These are phyloP conservation scores for Trypanosoma melophagium DNA, from an alignment of 208 protist genomes.

Conservation along the genomic window DNA sequence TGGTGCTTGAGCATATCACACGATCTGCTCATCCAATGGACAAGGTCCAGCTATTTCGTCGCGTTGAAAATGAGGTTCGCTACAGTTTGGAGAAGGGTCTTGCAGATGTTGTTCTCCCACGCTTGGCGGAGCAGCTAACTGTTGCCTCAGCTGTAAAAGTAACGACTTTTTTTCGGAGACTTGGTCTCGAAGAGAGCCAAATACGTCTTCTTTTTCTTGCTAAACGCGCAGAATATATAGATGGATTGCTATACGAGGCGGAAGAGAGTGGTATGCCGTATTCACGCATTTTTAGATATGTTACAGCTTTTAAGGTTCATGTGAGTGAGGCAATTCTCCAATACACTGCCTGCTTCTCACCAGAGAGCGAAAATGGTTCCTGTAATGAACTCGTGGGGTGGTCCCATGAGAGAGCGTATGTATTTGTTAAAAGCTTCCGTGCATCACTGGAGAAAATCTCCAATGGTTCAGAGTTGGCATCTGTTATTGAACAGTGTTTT, in stretches of 20 bases:
- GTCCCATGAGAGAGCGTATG: constrained; percentile 50
- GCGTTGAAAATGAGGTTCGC: constrained; percentile 23
- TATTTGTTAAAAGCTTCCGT: constrained; percentile 47
- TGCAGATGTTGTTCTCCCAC: constrained; percentile 51
- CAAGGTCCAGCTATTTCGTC: constrained; percentile 27
- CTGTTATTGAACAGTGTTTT: constrained; percentile 72
- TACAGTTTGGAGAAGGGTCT: constrained; percentile 40
- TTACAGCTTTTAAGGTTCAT: constrained; percentile 78
- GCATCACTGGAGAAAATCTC: constrained; percentile 46
- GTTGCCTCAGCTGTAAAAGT: constrained; percentile 69
- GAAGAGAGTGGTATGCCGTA: constrained; percentile 44
- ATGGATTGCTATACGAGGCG: constrained; percentile 44
- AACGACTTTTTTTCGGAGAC: constrained; percentile 54
- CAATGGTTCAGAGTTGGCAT: constrained; percentile 72
- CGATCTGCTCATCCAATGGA: constrained; percentile 29
- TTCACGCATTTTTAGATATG: constrained; percentile 53
- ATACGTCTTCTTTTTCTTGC: constrained; percentile 61
- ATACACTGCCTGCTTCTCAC: constrained; percentile 73
- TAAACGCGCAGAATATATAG: constrained; percentile 45
- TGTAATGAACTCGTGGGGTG: constrained; percentile 43
- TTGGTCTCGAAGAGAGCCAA: constrained; percentile 34
- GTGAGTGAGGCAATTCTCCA: constrained; percentile 73
- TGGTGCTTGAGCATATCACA: constrained; percentile 69
- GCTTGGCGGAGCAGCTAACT: constrained; percentile 56
- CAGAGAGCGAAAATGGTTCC: constrained; percentile 24